Evolutionary conservation across 179 eudicot species (phyloP), one percentile per base, ranked within the genome.

Genomic region (Vitellaria paradoxa): DNA sequence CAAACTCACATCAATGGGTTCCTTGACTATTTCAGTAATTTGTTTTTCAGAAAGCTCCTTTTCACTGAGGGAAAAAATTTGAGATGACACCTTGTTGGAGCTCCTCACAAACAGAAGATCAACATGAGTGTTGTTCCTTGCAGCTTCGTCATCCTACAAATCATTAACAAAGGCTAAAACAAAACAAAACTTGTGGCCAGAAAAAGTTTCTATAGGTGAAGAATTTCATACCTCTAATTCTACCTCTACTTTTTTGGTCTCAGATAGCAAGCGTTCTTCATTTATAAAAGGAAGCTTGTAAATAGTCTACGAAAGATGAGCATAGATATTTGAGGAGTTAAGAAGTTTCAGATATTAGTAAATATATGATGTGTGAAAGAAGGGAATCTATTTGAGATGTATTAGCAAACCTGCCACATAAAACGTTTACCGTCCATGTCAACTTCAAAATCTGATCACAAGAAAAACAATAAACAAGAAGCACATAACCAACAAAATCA

Each of bases 211-310:
- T 13, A 40, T 5, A 26, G 1, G 9, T 4, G 20, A 50, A 23
- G 15, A 3, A 30, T 26, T 30, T 5, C 12, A 21, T 73, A 91
- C 93, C 86, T 7, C 86, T 7, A 89, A 37, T 61, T 78, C 79
- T 0, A 56, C 46, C 73, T 86, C 85, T 11, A 85, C 40, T 26
- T 70, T 75, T 55, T 49, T 67, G 0, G 90, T 92, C 70, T 79
- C 82, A 0, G 20, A 56, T 2, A 85, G 75, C 18, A 90, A 86
- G 21, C 82, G 84, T 47, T 80, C 81, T 67, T 87, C 86, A 0
- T 86, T 88, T 9, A 92, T 88, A 20, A 90, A 92, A 0, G 93
- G 91, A 61, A 92, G 93, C 81, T 86, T 86, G 78, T 82, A 80
- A 11, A 84, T 70, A 0, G 86, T 92, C 93, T 91, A 55, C 9